Percentiles rank a stretch among this genome's conserved stretches.
Evolutionary conservation across 306 rosid genomes (phyloP).

Genomic region (Cucumis melo): DNA sequence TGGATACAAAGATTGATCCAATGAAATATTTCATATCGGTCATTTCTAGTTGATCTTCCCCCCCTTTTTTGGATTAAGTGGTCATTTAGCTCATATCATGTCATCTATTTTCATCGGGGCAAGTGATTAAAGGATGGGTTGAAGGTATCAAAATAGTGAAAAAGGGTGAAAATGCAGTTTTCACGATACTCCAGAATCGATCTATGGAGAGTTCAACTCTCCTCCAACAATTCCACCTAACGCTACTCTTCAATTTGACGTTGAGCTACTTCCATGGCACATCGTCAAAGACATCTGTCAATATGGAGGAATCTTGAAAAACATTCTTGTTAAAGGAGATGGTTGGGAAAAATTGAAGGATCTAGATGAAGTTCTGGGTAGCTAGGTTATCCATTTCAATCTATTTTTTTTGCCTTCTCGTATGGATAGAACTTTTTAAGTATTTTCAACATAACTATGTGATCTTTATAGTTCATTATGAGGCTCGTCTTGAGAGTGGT

Average conservation of each 20-base stretch:
- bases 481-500: slow-evolving; percentile 64
- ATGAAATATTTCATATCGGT: background rate
- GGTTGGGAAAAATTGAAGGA: slow-evolving; percentile 79
- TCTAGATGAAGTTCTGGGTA: slow-evolving; percentile 52
- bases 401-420: too few relatives aligned
- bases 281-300: slow-evolving; percentile 68
- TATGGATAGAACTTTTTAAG: background rate
- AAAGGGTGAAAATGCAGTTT: slow-evolving; percentile 62
- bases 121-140: slow-evolving; percentile 93
- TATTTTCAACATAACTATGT: too few relatives aligned
- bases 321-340: slow-evolving; percentile 46
- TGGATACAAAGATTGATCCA: background rate
- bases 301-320: slow-evolving; percentile 72
- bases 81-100: background rate
- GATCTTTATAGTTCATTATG: slow-evolving; percentile 46
- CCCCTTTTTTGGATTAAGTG: background rate
- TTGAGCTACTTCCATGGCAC: slow-evolving; percentile 65
- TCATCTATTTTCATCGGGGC: slow-evolving; percentile 13
- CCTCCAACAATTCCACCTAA: slow-evolving; percentile 74
- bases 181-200: slow-evolving; percentile 21
- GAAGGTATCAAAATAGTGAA: slow-evolving; percentile 77
- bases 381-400: background rate
- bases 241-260: slow-evolving; percentile 70
- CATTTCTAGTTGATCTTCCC: background rate
- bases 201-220: slow-evolving; percentile 50